Evolutionary conservation across 163 green algal genomes (phyloP), one percentile per base, ranked within the genome.

Genomic region (Scenedesmus sp.): DNA sequence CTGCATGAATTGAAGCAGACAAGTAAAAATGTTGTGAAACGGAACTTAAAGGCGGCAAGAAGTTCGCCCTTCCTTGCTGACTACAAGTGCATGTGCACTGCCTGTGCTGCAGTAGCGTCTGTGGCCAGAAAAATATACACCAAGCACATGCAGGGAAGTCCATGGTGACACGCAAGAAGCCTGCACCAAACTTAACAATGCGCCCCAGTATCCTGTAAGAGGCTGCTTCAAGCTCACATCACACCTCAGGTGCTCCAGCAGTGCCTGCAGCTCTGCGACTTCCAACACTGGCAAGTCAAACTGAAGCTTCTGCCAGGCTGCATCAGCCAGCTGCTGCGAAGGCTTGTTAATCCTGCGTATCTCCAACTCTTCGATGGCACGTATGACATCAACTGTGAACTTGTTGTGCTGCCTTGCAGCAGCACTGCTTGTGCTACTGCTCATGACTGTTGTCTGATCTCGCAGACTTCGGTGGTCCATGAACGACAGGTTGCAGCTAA

Each of bases 241-340:
- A 22, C 33, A 92, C 89, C 73, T 87, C 15, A 90, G 85, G n/a
- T 22, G 44, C 1, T 89, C 24, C 37, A 93, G 82, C 35, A 93
- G 80, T 4, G 85, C 83, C 53, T 85, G 61, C 81, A 94, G 73
- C 43, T 93, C 89, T 2, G 13, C 72, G n/a, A 33, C 33, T 43
- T 85, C 83, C 24, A 92, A 30, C 13, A 90, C n/a, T 15, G 89
- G 89, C 35, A 90, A n/a, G 76, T 92, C 89, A 83, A 61, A 92
- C 68, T 92, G 89, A 40, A 92, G 83, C 83, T 90, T 90, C 40
- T 83, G 24, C 73, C 76, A 92, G 16, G 89, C 89, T 26, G 51
- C n/a, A 49, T 81, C 83, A 30, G 89, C 83, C 61, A 92, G 73
- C 56, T 92, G 49, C 51, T 82, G 59, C 30, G 16, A 5, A 33